Evolutionary conservation across 768 basidiomycete species (phyloP).

Genomic region (Cyathus striatus): DNA sequence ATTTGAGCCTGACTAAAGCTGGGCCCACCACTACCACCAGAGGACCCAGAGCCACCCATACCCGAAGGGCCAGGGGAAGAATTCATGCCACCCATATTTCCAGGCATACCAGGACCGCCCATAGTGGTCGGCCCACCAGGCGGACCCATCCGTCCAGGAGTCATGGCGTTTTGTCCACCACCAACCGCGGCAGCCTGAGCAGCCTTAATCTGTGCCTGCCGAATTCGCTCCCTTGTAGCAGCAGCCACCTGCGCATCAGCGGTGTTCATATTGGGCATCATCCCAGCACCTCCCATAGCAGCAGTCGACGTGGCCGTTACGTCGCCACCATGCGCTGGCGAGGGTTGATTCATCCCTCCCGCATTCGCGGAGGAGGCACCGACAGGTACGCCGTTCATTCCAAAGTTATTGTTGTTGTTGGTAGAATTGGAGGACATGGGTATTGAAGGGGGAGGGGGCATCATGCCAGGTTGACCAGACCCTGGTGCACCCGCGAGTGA

Average conservation of each 20-base stretch:
- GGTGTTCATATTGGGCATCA: too few relatives aligned
- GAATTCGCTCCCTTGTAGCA: too few relatives aligned
- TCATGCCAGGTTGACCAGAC: slow-evolving; percentile 17
- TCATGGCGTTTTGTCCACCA: too few relatives aligned
- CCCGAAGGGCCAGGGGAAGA: slow-evolving; percentile 15
- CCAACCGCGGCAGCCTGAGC: too few relatives aligned
- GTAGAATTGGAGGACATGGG: slow-evolving; percentile 16
- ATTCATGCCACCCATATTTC: slow-evolving; percentile 3
- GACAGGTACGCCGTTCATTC: slow-evolving; percentile 16
- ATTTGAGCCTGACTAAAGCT: slow-evolving; percentile 8
- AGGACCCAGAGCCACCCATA: background rate
- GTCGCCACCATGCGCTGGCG: too few relatives aligned
- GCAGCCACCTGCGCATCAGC: too few relatives aligned
- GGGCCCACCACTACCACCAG: slow-evolving; percentile 7
- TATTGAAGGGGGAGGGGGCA: slow-evolving; percentile 37
- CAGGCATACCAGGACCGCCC: slow-evolving; percentile 4
- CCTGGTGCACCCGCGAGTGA: background rate
- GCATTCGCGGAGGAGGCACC: background rate
- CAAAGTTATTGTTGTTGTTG: slow-evolving; percentile 22
- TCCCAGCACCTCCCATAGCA: too few relatives aligned
- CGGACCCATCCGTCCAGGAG: too few relatives aligned
- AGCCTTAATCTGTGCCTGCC: too few relatives aligned
- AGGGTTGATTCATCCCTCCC: background rate
- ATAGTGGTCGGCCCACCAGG: too few relatives aligned
- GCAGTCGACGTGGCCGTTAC: too few relatives aligned